A percentile compares a stretch with the other conserved stretches of the same genome.
Evolutionary conservation across 768 basidiomycete species (phyloP).

Genomic region (Pulveroboletus frians): DNA sequence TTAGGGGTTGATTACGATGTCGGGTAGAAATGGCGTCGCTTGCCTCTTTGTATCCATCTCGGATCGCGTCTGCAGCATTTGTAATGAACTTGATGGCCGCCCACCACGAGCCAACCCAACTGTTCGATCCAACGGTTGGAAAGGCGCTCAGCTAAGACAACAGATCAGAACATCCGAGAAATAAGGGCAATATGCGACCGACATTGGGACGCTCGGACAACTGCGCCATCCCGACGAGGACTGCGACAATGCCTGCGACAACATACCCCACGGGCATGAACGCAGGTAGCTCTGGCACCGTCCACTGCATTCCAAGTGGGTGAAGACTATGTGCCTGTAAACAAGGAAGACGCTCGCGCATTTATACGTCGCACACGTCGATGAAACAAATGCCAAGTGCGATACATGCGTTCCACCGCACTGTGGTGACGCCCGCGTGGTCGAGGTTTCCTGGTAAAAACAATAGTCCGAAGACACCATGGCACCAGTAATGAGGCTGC

Average conservation of each 20-base stretch:
- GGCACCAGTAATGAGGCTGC: not conserved
- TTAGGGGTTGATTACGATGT: not conserved
- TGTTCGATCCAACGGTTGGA: slow-evolving; percentile 24
- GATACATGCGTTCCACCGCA: too few relatives aligned
- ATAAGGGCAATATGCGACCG: not conserved
- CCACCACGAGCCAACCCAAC: slow-evolving; percentile 26
- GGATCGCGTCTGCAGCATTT: slow-evolving; percentile 20
- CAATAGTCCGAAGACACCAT: not conserved
- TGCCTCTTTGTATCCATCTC: slow-evolving; percentile 31
- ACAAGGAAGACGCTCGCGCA: not conserved
- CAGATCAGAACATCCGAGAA: not conserved
- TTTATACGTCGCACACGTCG: not conserved
- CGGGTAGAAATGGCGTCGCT: not conserved
- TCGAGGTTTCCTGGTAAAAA: not conserved
- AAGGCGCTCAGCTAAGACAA: slow-evolving; percentile 21
- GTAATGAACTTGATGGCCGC: slow-evolving; percentile 13
- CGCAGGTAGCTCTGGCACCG: not conserved
- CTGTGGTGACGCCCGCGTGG: too few relatives aligned
- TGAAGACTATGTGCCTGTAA: not conserved
- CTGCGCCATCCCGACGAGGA: not conserved
- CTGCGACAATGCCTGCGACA: not conserved
- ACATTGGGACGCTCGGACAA: slow-evolving; percentile 2
- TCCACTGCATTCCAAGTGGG: not conserved
- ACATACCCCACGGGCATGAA: not conserved
- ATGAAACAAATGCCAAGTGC: not conserved